Evolutionary conservation across 1,284 basidiomycete genomes (phyloP).

Genomic region (Apiotrichum laibachii): DNA sequence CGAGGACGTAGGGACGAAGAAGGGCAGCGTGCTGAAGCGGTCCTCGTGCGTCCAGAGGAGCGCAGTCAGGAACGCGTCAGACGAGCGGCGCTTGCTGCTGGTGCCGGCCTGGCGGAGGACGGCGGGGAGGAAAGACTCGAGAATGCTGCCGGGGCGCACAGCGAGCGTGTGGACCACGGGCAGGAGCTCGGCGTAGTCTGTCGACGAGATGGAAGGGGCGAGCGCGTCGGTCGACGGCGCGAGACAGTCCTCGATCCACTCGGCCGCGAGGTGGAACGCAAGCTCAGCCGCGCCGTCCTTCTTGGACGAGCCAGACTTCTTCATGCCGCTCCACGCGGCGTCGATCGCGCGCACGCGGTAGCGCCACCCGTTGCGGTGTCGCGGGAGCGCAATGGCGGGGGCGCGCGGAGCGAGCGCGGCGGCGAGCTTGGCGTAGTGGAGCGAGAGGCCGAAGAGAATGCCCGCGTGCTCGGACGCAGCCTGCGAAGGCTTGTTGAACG

Average conservation of each 20-base stretch:
- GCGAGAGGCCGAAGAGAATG: constrained; percentile 56
- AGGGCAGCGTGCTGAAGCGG: constrained; percentile 37
- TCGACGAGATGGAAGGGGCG: constrained; percentile 57
- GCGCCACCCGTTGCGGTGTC: constrained; percentile 26
- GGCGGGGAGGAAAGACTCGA: constrained; percentile 33
- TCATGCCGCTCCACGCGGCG: constrained; percentile 25
- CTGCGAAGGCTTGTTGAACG: constrained; percentile 55
- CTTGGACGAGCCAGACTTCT: constrained; percentile 11
- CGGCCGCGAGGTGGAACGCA: constrained; percentile 47
- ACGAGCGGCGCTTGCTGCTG: constrained; percentile 27
- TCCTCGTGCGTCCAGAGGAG: constrained; percentile 61
- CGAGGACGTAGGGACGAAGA: constrained; percentile 37
- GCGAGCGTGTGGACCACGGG: constrained; percentile 82
- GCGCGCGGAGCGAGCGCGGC: constrained; percentile 34
- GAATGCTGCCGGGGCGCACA: constrained; percentile 49
- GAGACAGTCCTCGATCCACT: constrained; percentile 68
- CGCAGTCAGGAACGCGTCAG: constrained; percentile 66
- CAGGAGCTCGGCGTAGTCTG: constrained; percentile 67
- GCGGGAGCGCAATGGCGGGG: constrained; percentile 16
- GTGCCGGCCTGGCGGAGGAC: constrained; percentile 50
- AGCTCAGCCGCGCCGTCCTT: constrained; percentile 21
- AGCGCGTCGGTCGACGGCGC: constrained; percentile 47
- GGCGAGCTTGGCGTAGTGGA: constrained; percentile 54
- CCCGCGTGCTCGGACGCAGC: constrained; percentile 5
- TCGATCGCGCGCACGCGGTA: constrained; percentile 34